Percentiles rank a stretch among this genome's conserved stretches.
Conservation (phyloP, 176 grass and related monocot genomes). For the Carex myosuroides region DNA sequence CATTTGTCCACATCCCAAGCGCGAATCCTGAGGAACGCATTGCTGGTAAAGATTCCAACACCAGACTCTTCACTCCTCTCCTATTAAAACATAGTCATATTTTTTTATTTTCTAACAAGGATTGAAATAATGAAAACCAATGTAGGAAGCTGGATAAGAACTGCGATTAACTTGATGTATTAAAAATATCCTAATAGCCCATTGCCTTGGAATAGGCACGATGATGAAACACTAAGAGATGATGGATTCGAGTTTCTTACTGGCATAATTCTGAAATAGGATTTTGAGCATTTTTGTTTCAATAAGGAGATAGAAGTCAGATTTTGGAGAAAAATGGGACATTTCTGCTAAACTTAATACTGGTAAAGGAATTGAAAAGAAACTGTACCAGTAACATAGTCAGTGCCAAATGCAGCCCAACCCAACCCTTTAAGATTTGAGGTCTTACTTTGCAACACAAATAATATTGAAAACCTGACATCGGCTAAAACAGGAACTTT, state of each 20-base stretch:
- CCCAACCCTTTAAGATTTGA: background rate
- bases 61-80: slow-evolving; percentile 52
- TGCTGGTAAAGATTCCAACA: slow-evolving; percentile 64
- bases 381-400: background rate
- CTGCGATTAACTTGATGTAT: background rate
- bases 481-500: background rate
- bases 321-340: background rate
- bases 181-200: background rate
- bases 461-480: background rate
- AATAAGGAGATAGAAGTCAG: background rate
- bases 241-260: background rate
- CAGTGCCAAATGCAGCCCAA: background rate
- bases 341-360: background rate
- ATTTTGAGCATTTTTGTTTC: background rate
- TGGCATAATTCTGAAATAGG: background rate
- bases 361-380: background rate
- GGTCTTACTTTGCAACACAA: background rate
- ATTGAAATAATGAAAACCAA: background rate
- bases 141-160: background rate
- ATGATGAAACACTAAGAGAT: background rate
- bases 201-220: background rate
- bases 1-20: slow-evolving; percentile 43
- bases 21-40: slow-evolving; percentile 57
- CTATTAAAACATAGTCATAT: slow-evolving; percentile 14
- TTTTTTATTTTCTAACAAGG: background rate